Percentiles rank a stretch among this genome's conserved stretches.
phyloP scores from a whole-genome alignment of 179 eudicot species.

The Sideroxylon spinosum region DNA sequence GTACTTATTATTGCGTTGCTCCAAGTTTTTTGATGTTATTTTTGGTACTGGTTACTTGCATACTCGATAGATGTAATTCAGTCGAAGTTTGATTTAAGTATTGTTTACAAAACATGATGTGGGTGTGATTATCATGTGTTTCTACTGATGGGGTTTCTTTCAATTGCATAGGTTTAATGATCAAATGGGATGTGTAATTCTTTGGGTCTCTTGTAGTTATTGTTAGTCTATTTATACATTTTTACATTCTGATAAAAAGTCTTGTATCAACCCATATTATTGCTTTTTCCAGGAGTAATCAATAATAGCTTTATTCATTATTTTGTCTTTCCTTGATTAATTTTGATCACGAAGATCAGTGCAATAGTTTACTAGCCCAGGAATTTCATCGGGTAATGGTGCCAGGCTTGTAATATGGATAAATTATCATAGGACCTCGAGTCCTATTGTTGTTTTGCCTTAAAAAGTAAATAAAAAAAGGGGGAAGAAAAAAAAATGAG shows the following conservation, averaged over 20 bases:
- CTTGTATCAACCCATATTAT: background rate
- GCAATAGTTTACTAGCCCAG: background rate
- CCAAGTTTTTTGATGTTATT: no score
- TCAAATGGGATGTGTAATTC: background rate
- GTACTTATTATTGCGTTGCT: background rate
- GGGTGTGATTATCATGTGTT: background rate
- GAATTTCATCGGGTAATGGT: background rate
- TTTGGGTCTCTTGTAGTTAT: background rate
- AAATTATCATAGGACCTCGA: no score
- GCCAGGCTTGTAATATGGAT: no score
- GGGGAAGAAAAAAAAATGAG: no score
- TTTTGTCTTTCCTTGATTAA: background rate
- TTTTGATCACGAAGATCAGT: background rate
- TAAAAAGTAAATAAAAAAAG: no score
- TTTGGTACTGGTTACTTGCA: no score
- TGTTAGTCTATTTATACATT: background rate
- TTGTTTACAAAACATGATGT: background rate
- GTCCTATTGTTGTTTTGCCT: no score
- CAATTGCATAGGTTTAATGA: background rate
- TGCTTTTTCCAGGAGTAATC: background rate
- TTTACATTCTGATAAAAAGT: background rate
- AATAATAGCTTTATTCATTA: background rate
- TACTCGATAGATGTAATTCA: background rate
- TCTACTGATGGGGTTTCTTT: conserved; percentile 7
- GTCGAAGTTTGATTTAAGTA: conserved; percentile 5